Evolutionary conservation across 306 rosid genomes (phyloP), one percentile per base, ranked within the genome.

Genomic region (Acacia confusa): DNA sequence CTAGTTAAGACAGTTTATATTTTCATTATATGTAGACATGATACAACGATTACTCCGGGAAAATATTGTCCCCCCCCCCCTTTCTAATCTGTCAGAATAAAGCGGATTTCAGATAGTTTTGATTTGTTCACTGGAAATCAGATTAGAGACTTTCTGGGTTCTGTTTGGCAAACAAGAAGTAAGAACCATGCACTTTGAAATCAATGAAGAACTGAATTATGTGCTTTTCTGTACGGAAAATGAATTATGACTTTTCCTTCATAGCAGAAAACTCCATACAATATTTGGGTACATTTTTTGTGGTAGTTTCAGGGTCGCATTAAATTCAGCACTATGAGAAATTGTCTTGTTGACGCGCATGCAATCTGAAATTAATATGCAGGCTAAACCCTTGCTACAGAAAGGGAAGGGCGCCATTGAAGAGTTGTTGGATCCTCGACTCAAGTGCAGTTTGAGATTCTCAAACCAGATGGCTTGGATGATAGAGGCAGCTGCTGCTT

Each of bases 401-500:
- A 93, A 90, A 80, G 97, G 99, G 55, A 89, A 92, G 85, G 98
- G 92, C 74, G 94, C 97, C 79, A 92, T 93, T 4, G 91, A 88
- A 38, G 98, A 93, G 88, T 84, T 95, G 89, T 83, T 95, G 52
- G 98, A 95, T 89, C 96, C 99, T 57, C 88, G 70, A 75, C 82
- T 93, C 52, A 83, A 90, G 79, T 87, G 90, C 87, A 90, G 79
- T 36, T 55, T 83, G 55, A 88, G 78, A 81, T 85, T 70, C 83
- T 90, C 98, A 19, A 85, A 89, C 82, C 95, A 95, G 83, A 89
- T 95, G 41, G 91, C 84, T 34, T 88, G 87, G 86, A 83, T 89
- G 93, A 90, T 93, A 3, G 98, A 93, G 83, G 98, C 99, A 52
- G 93, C 97, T 1, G 97, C 96, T 69, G 92, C 94, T 24, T 95